Conservation (phyloP, 495 filamentous ascomycete genomes). For the Bathelium albidoporum region DNA sequence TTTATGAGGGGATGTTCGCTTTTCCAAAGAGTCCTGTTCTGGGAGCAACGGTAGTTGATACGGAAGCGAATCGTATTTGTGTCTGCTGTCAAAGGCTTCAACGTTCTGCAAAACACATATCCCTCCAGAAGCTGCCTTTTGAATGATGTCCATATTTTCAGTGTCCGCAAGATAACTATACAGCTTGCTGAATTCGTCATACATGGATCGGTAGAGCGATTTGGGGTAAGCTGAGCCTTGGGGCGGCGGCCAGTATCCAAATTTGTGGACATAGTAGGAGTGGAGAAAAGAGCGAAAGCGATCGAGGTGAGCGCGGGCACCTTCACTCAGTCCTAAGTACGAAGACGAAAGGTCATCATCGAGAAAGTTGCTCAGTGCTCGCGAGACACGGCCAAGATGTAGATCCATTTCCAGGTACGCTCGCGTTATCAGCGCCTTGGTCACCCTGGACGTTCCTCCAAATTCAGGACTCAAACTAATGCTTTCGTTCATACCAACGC, state of each 20-base stretch:
- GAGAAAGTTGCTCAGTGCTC: slow-evolving; percentile 46
- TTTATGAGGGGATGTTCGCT: slow-evolving; percentile 18
- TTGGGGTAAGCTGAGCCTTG: slow-evolving; percentile 38
- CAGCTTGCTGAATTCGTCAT: slow-evolving; percentile 49
- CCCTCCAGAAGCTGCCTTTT: slow-evolving; percentile 38
- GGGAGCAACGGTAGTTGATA: slow-evolving; percentile 54
- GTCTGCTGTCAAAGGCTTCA: slow-evolving; percentile 45
- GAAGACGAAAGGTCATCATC: slow-evolving; percentile 48
- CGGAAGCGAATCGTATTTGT: slow-evolving; percentile 41
- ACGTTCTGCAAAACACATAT: slow-evolving; percentile 52
- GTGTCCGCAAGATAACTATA: slow-evolving; percentile 53
- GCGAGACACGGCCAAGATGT: slow-evolving; percentile 39
- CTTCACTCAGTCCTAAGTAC: slow-evolving; percentile 43
- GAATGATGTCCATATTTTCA: slow-evolving; percentile 12
- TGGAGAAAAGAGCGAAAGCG: slow-evolving; percentile 53
- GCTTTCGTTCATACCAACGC: slow-evolving; percentile 53
- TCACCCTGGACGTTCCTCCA: slow-evolving; percentile 44
- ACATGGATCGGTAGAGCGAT: slow-evolving; percentile 44
- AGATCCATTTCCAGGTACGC: slow-evolving; percentile 53
- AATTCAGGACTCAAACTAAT: slow-evolving; percentile 44
- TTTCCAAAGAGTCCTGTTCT: slow-evolving; percentile 11
- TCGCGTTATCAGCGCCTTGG: slow-evolving; percentile 49
- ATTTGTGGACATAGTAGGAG: slow-evolving; percentile 46
- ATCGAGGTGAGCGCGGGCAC: slow-evolving; percentile 47
- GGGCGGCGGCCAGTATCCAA: slow-evolving; percentile 55